Base-by-base conservation (phyloP, 228 moss, liverwort and hornwort genomes). In the Sphagnum fallax region DNA sequence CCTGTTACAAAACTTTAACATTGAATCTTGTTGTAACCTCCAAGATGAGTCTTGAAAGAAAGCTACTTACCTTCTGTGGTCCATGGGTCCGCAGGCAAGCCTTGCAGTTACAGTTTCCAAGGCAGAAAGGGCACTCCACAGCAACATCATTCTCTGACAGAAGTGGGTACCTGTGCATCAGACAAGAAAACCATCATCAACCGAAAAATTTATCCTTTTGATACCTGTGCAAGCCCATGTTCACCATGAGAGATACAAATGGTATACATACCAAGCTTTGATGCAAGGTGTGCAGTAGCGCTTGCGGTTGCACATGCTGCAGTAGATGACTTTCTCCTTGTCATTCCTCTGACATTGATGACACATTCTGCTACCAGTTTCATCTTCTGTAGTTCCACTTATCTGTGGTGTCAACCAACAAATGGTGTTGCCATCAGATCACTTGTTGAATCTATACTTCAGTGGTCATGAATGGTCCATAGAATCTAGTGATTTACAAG, bases 91-190 rank as follows among this genome's bases (percentile, higher is more conserved):
- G 55, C 8, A 55, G 55, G 55, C 55, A 55, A 55, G 92, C 90
- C 81, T 95, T 95, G 78, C 95, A 95, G 70, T 95, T 95, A 68
- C 95, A 95, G 63, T 95, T 95, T 57, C 92, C 95, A 16, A 87
- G 85, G 72, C 95, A 95, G 75, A 78, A 83, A 76, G 80, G 80
- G 62, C 83, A 84, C 12, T 74, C 72, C 16, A 59, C 57, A 50
- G 77, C 72, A 47, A 84, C 72, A 53, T 84, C 83, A 14, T 72
- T 32, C 67, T 62, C 50, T 64, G 80, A 74, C 62, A 80, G 58
- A 65, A 64, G 77, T 6, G 83, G 83, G 64, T 84, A 84, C 83
- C 83, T 84, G 9, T 16, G 63, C 9, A 16, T 16, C 15, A 16
- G 16, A 16, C 10, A 1, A 10, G 4, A 9, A 9, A 64, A 12